These are phyloP conservation scores for Breynia disticha DNA, from an alignment of 441 rosid genomes.

Conservation along the genomic window DNA sequence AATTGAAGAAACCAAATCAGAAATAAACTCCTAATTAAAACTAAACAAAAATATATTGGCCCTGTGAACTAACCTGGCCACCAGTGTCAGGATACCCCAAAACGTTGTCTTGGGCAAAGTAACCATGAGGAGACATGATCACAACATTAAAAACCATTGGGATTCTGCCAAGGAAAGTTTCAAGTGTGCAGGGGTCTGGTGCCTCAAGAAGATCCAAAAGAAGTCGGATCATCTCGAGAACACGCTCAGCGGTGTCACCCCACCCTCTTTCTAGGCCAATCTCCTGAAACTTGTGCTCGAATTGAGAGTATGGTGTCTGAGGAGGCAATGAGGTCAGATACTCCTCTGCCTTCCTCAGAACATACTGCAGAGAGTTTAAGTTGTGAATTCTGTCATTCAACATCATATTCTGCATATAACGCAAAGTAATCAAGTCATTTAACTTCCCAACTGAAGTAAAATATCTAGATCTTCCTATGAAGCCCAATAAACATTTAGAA, in stretches of 20 bases:
- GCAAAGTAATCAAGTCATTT: not conserved
- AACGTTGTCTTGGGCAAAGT: conserved; percentile 92
- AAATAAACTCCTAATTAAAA: not conserved
- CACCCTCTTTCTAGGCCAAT: conserved; percentile 91
- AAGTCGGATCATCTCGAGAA: conserved; percentile 69
- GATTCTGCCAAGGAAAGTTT: conserved; percentile 68
- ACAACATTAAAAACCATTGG: conserved; percentile 94
- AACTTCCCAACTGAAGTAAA: not conserved
- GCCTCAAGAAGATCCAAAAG: conserved; percentile 93
- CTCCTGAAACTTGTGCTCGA: conserved; percentile 66
- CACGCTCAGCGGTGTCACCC: conserved; percentile 81
- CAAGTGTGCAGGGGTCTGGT: conserved; percentile 87
- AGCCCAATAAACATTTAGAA: not conserved
- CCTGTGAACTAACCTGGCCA: conserved; percentile 60
- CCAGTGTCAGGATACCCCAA: conserved; percentile 98
- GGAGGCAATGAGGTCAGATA: conserved; percentile 46
- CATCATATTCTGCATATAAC: conserved; percentile 66
- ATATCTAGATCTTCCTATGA: not conserved
- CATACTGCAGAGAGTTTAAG: conserved; percentile 57
- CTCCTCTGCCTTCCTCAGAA: conserved; percentile 87
- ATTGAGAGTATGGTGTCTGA: conserved; percentile 42
- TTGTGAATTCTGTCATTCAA: conserved; percentile 64
- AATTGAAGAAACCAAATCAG: not conserved
- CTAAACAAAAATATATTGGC: conserved; percentile 1
- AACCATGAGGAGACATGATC: conserved; percentile 85